phyloP scores from a whole-genome alignment of 352 stramenopile genomes.

The Phytophthora crassamura region DNA sequence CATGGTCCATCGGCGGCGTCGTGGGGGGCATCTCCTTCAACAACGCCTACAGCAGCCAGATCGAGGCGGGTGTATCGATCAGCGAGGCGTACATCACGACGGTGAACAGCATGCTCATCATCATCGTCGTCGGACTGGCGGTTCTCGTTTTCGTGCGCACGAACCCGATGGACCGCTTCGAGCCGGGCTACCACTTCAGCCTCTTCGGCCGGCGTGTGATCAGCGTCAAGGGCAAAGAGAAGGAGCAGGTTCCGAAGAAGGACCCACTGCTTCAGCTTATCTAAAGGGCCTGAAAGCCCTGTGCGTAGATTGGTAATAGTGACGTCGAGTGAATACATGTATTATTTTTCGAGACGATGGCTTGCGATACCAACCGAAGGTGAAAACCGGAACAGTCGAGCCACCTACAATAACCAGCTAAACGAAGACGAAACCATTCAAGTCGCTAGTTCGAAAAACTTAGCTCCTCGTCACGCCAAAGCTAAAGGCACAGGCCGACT shows the following conservation, averaged over 20 bases:
- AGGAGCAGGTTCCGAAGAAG: no score
- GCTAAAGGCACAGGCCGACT: no score
- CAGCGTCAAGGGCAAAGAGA: slow-evolving; percentile 60
- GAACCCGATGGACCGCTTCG: slow-evolving; percentile 66
- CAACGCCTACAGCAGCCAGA: slow-evolving; percentile 49
- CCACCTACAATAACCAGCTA: no score
- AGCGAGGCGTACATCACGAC: slow-evolving; percentile 70
- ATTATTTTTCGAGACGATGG: neutral
- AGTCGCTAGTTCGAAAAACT: no score
- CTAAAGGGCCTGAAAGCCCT: no score
- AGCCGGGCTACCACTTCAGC: slow-evolving; percentile 67
- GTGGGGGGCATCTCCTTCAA: slow-evolving; percentile 79
- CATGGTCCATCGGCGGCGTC: slow-evolving; percentile 80
- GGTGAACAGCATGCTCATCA: slow-evolving; percentile 69
- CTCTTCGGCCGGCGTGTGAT: slow-evolving; percentile 61
- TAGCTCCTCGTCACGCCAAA: no score
- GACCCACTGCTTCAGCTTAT: no score
- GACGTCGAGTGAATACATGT: neutral
- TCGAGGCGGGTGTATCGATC: slow-evolving; percentile 41
- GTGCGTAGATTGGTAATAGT: neutral
- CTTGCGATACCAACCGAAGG: no score
- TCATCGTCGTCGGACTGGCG: slow-evolving; percentile 63
- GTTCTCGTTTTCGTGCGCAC: slow-evolving; percentile 72
- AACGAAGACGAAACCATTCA: no score
- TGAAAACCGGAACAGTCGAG: no score